These are phyloP conservation scores for Zygotorulaspora danielsina DNA, from an alignment of 805 yeast species.

Conservation along the genomic window DNA sequence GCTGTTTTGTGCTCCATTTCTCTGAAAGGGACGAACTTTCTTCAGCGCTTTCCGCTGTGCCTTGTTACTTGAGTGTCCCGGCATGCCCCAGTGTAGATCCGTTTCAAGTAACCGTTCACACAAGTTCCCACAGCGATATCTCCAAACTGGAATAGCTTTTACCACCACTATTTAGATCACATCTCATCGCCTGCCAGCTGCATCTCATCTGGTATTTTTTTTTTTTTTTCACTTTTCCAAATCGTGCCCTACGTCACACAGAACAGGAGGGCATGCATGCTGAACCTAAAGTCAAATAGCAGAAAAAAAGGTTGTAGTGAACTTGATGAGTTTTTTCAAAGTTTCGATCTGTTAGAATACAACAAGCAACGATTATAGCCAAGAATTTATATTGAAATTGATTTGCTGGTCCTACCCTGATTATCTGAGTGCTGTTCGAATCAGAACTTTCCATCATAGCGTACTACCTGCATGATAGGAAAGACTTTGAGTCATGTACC, in stretches of 20 bases:
- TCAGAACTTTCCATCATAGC: slow-evolving; percentile 2
- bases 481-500: slow-evolving; percentile 28
- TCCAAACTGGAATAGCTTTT: no score
- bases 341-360: no score
- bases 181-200: slow-evolving; percentile 17
- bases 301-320: not conserved
- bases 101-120: not conserved
- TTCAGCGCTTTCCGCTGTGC: not conserved
- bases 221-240: slow-evolving; percentile 2
- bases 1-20: slow-evolving; percentile 6
- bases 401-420: no score
- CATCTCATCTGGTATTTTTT: no score
- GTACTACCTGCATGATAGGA: slow-evolving; percentile 13
- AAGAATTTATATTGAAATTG: no score
- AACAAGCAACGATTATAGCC: no score
- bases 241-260: not conserved
- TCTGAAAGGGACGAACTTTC: slow-evolving; percentile 1
- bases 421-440: no score
- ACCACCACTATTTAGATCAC: not conserved
- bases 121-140: no score
- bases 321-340: no score
- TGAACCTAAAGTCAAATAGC: not conserved
- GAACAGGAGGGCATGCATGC: not conserved
- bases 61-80: not conserved
- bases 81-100: not conserved